Base-by-base conservation (phyloP, 768 basidiomycete species). In the Tylopilus rubrobrunneus region DNA sequence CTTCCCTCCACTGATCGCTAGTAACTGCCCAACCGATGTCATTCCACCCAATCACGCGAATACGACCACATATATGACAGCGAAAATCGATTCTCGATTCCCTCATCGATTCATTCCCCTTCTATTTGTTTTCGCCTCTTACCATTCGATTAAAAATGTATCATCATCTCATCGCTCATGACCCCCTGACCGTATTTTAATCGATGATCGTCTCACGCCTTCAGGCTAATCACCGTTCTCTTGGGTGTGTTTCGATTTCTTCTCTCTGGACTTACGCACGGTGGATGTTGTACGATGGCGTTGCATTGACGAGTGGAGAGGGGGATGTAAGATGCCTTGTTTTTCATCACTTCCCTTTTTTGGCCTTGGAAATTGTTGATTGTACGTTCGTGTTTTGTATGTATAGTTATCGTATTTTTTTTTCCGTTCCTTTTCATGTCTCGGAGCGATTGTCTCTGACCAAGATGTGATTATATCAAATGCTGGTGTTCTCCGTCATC, bases 121-220 rank as follows among this genome's bases (percentile, higher is more conserved):
- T 39, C 8, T 19, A 19, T 19, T n/a, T n/a, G 3, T n/a, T 37
- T 37, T 39, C 39, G 2, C 19, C n/a, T 39, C 12, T 42, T 12
- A 7, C 15, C 31, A 23, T 41, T 25, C 36, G 41, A 8, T 4
- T 33, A 23, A 60, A 60, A 60, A 56, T 49, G 58, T 55, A 41
- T 29, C 34, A 48, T 21, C 27, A 53, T 14, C n/a, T 23, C 27
- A 53, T 14, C 15, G 12, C 23, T 48, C 33, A 10, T n/a, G 36
- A 15, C 17, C 5, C 33, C n/a, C 39, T 10, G 39, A 39, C 39
- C 39, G 39, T 10, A 14, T 41, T 34, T 41, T n/a, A 19, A 46
- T 31, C 39, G 49, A 37, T 28, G 23, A 48, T 23, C 5, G 29
- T 40, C 15, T 57, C 40, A 7, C 29, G 9, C 23, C 17, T 17